Evolutionary conservation across 768 basidiomycete genomes (phyloP), one percentile per base, ranked within the genome.

Genomic region (Daedaleopsis nitida): DNA sequence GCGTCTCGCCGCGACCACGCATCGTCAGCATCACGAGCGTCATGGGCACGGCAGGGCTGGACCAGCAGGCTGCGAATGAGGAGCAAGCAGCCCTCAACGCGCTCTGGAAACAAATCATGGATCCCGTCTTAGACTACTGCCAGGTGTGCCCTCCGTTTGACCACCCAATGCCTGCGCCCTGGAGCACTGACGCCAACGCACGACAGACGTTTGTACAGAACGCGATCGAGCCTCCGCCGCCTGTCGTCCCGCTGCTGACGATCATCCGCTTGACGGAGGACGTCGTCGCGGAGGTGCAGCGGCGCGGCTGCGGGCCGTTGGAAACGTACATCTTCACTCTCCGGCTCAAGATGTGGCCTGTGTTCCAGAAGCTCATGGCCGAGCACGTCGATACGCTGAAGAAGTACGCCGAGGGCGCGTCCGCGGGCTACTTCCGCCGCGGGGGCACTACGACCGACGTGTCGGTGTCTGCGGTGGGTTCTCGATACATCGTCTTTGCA

Each of bases 221-320:
- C 5, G 73, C 86, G 16, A 76, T 96, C 43, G 89, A 93, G 16
- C 88, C 92, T 5, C 72, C 82, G 6, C 94, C 94, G 0, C 84
- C 91, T 0, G 82, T 87, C 1, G 78, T 91, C 39, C 83, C 93
- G 2, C 83, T 98, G 13, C 79, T 98, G 38, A 90, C 90, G 2
- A 94, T 98, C 86, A 95, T 98, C 68, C 86, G 94, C 13, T 77
- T 99, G 17, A 92, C 91, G 50, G 95, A 98, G 72, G 85, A 86
- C 45, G 81, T 94, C 43, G 82, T 91, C 48, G 68, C 80, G 7
- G 89, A 92, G 66, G 83, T 92, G 13, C 89, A 94, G 69, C 83
- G 82, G 65, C 86, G 94, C 51, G 84, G 82, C 11, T 94, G 91
- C 66, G 77, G 87, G 7, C 92, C 95, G 14, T 81, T 95, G 21